Evolutionary conservation across 441 rosid genomes (phyloP).

Genomic region (Gossypium schwendimanii): DNA sequence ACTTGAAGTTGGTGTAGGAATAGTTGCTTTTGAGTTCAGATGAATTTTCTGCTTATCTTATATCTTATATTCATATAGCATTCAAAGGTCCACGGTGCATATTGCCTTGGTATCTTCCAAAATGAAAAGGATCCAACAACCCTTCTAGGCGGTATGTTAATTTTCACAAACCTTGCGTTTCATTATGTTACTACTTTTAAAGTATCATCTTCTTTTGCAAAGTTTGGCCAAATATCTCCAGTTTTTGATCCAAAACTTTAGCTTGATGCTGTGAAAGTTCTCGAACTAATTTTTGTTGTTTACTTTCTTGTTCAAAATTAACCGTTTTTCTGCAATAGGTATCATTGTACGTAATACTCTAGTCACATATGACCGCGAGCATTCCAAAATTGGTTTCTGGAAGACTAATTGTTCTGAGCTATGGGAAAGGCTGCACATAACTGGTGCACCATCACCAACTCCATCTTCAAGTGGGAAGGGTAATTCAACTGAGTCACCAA

Average conservation of each 20-base stretch:
- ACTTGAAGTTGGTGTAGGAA: neutral
- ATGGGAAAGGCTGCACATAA: slow-evolving; percentile 61
- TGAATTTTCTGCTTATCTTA: slow-evolving; percentile 11
- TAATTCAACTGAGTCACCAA: slow-evolving; percentile 32
- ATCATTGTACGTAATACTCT: slow-evolving; percentile 81
- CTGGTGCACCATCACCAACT: slow-evolving; percentile 37
- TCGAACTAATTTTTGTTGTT: neutral
- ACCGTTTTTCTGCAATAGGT: slow-evolving; percentile 36
- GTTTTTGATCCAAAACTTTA: neutral
- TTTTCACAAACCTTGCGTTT: neutral
- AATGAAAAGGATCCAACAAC: slow-evolving; percentile 88
- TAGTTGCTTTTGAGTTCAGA: neutral
- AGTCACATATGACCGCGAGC: slow-evolving; percentile 79
- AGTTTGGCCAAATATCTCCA: neutral
- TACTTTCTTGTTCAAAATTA: neutral
- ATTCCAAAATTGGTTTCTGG: slow-evolving; percentile 83
- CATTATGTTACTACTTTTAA: neutral
- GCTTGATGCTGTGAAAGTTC: neutral
- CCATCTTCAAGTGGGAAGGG: slow-evolving; percentile 29
- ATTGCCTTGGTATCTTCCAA: slow-evolving; percentile 85
- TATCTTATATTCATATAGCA: slow-evolving; percentile 44
- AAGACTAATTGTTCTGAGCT: slow-evolving; percentile 90
- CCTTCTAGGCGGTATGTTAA: slow-evolving; percentile 76
- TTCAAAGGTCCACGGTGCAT: slow-evolving; percentile 75
- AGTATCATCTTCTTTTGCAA: neutral